These are phyloP conservation scores for Aureobasidium leucospermi DNA, from an alignment of 2,329 filamentous ascomycete genomes.

Conservation along the genomic window DNA sequence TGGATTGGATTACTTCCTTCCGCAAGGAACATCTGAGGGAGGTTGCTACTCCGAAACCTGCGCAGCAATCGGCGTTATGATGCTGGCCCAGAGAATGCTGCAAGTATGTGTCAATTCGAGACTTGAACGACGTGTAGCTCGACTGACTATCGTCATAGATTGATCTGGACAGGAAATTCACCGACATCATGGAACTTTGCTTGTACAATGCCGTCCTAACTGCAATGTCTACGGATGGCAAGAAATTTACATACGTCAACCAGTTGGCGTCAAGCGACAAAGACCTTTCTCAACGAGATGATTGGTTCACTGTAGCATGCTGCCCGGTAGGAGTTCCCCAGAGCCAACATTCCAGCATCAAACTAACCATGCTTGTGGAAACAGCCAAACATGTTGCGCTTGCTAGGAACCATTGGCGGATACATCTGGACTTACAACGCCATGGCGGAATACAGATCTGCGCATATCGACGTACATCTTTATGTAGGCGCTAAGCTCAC, in stretches of 20 bases:
- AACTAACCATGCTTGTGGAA: not conserved
- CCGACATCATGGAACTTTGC: conserved; percentile 54
- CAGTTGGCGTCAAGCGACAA: conserved; percentile 49
- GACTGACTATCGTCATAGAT: conserved; percentile 26
- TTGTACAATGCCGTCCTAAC: conserved; percentile 55
- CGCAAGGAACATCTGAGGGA: conserved; percentile 48
- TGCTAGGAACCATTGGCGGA: conserved; percentile 50
- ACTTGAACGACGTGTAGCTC: no score
- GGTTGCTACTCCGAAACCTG: conserved; percentile 58
- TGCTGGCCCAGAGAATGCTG: conserved; percentile 51
- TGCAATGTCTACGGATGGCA: conserved; percentile 45
- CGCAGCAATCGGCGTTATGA: conserved; percentile 53
- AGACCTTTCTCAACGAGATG: conserved; percentile 43
- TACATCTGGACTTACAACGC: conserved; percentile 46
- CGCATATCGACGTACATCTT: conserved; percentile 48
- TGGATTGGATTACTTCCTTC: conserved; percentile 52
- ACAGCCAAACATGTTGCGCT: conserved; percentile 43
- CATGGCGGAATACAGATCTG: conserved; percentile 18
- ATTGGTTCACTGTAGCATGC: conserved; percentile 55
- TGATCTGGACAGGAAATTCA: conserved; percentile 46
- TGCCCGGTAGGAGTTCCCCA: conserved; percentile 36
- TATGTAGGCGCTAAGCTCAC: conserved; percentile 44
- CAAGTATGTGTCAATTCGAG: conserved; percentile 23
- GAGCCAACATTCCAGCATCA: not conserved
- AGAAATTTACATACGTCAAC: conserved; percentile 55